phyloP scores from a whole-genome alignment of 2,329 filamentous ascomycete genomes.

The Arachnomyces sp. region DNA sequence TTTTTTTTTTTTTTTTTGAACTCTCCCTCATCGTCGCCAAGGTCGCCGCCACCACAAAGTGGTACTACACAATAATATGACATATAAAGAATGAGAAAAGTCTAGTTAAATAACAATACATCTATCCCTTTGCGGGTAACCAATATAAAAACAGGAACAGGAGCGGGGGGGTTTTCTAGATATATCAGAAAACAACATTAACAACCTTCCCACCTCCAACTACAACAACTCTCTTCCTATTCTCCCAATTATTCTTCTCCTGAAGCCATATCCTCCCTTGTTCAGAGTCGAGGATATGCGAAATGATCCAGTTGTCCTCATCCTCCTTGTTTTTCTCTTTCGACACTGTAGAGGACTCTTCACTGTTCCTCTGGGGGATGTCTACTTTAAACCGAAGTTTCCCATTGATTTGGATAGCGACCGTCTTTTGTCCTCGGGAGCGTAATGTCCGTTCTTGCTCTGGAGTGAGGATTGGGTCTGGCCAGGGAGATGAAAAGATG shows the following conservation, averaged over 20 bases:
- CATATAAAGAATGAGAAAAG: no score
- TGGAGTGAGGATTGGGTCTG: constrained; percentile 34
- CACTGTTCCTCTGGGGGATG: constrained; percentile 47
- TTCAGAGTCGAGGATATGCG: constrained; percentile 53
- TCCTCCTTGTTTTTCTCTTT: constrained; percentile 11
- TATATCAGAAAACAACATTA: constrained; percentile 59
- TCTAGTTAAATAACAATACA: no score
- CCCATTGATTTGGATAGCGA: constrained; percentile 72
- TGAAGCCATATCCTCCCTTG: constrained; percentile 53
- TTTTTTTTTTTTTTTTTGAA: no score
- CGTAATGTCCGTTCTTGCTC: constrained; percentile 37
- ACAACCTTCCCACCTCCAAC: constrained; percentile 61
- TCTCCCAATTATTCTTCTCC: constrained; percentile 42
- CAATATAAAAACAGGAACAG: no score
- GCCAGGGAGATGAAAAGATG: constrained; percentile 51
- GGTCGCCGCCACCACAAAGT: no score
- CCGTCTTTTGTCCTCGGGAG: constrained; percentile 45
- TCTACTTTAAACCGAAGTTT: constrained; percentile 63
- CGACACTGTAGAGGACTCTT: constrained; percentile 19
- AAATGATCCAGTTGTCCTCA: constrained; percentile 55
- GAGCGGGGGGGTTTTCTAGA: no score
- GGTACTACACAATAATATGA: no score
- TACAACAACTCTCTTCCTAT: constrained; percentile 59
- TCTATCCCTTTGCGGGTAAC: no score
- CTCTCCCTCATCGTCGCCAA: no score